Conservation (phyloP, 1,284 basidiomycete species). For the Tylopilus sp. region DNA sequence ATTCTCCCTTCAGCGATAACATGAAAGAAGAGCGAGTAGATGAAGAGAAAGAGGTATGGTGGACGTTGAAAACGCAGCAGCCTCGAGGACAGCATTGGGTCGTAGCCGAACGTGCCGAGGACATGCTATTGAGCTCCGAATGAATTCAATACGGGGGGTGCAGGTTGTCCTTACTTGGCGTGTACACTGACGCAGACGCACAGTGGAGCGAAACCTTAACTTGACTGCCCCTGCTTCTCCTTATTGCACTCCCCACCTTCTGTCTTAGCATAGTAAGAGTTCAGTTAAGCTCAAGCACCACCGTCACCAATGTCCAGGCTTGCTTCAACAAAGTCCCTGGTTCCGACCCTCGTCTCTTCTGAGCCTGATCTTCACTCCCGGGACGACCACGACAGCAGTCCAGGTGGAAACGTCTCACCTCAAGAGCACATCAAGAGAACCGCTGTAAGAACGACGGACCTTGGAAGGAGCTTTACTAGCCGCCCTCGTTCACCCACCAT, state of each 20-base stretch:
- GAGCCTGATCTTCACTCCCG: conserved; percentile 19
- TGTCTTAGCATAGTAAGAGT: conserved; percentile 12
- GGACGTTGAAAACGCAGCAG: conserved; percentile 23
- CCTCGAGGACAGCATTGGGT: conserved; percentile 19
- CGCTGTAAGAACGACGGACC: conserved; percentile 53
- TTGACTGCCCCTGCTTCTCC: conserved; percentile 7
- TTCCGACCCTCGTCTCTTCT: conserved; percentile 19
- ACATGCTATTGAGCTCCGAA: conserved; percentile 15
- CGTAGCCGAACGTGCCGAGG: conserved; percentile 17
- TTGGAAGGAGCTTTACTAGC: conserved; percentile 51
- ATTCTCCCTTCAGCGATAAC: conserved; percentile 57
- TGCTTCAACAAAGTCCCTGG: conserved; percentile 24
- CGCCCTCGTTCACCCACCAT: conserved; percentile 34
- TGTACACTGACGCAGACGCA: conserved; percentile 7
- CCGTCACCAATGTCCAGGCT: conserved; percentile 27
- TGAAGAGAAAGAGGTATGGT: conserved; percentile 18
- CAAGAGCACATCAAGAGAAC: conserved; percentile 38
- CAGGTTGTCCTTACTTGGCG: background rate
- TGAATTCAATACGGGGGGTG: background rate
- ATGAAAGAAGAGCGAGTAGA: conserved; percentile 22
- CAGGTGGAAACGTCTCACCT: conserved; percentile 44
- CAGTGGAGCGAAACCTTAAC: conserved; percentile 14
- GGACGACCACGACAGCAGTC: conserved; percentile 24
- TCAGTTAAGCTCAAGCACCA: conserved; percentile 2
- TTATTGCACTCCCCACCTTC: background rate